A percentile compares a stretch with the other conserved stretches of the same genome.
These are phyloP conservation scores for Nemania abortiva DNA, from an alignment of 2,329 filamentous ascomycete species.

Conservation along the genomic window DNA sequence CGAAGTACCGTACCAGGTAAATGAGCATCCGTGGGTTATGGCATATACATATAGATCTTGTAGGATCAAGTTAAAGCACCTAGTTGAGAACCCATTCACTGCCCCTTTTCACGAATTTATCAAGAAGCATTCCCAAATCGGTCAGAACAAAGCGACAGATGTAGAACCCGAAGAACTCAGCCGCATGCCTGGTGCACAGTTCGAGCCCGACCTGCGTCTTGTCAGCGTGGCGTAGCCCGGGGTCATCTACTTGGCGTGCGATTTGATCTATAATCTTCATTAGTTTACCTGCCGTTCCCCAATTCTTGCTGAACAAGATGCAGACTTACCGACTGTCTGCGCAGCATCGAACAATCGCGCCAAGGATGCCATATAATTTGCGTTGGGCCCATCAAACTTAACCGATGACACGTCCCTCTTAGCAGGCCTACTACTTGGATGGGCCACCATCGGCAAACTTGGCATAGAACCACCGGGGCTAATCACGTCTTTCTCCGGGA, in stretches of 20 bases:
- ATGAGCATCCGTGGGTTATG: slow-evolving; percentile 6
- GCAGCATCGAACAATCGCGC: slow-evolving; percentile 93
- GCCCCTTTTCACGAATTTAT: slow-evolving; percentile 97
- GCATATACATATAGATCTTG: not conserved
- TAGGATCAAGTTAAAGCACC: slow-evolving; percentile 6
- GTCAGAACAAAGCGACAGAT: slow-evolving; percentile 93
- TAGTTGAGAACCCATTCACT: slow-evolving; percentile 83
- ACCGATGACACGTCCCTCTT: slow-evolving; percentile 78
- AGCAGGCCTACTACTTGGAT: slow-evolving; percentile 73
- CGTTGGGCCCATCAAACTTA: slow-evolving; percentile 84
- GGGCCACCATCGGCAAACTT: slow-evolving; percentile 80
- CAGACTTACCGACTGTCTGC: slow-evolving; percentile 84
- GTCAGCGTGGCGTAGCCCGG: slow-evolving; percentile 88
- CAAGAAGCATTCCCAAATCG: slow-evolving; percentile 85
- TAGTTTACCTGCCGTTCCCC: slow-evolving; percentile 37
- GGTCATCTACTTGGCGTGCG: slow-evolving; percentile 94
- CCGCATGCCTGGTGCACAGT: slow-evolving; percentile 90
- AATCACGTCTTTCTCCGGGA: slow-evolving; percentile 58
- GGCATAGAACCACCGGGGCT: slow-evolving; percentile 76
- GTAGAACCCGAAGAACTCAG: slow-evolving; percentile 98
- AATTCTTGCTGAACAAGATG: not conserved
- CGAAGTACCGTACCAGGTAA: slow-evolving; percentile 14
- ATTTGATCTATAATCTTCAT: slow-evolving; percentile 79
- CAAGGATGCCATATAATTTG: slow-evolving; percentile 90
- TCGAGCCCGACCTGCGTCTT: slow-evolving; percentile 96